Evolutionary conservation across 169 alveolate genomes (phyloP).

Genomic region (Theileria annulata): DNA sequence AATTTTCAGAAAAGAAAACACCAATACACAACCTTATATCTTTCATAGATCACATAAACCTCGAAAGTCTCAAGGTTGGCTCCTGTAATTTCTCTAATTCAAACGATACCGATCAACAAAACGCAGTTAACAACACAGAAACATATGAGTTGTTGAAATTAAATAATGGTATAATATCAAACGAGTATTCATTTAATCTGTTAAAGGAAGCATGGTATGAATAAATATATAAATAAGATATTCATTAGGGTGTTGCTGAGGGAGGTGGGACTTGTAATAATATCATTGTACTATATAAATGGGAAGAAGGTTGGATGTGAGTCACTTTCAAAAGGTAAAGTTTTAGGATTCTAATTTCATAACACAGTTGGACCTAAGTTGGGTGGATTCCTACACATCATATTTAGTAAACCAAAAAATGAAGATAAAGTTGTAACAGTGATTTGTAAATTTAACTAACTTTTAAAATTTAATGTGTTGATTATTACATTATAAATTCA

Average conservation of each 20-base stretch:
- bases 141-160: constrained; percentile 15
- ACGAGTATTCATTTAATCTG: constrained; percentile 22
- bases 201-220: constrained; percentile 47
- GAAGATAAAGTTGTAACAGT: background rate
- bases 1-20: background rate
- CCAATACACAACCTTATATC: constrained; percentile 9
- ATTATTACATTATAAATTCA: too few species aligned
- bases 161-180: constrained; percentile 21
- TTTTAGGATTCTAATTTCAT: background rate
- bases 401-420: background rate
- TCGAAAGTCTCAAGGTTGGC: constrained; percentile 19
- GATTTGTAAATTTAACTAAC: background rate
- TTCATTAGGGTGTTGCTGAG: background rate
- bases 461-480: background rate
- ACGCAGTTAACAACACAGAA: background rate
- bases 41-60: constrained; percentile 21
- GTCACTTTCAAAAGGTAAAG: constrained; percentile 10
- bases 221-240: background rate
- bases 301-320: background rate
- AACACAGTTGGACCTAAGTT: constrained; percentile 4
- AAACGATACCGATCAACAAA: background rate
- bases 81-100: background rate
- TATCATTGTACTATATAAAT: constrained; percentile 18
- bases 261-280: constrained; percentile 10
- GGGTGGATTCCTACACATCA: constrained; percentile 8